phyloP scores from a whole-genome alignment of 2,329 filamentous ascomycete genomes.

The Periconia sp. region DNA sequence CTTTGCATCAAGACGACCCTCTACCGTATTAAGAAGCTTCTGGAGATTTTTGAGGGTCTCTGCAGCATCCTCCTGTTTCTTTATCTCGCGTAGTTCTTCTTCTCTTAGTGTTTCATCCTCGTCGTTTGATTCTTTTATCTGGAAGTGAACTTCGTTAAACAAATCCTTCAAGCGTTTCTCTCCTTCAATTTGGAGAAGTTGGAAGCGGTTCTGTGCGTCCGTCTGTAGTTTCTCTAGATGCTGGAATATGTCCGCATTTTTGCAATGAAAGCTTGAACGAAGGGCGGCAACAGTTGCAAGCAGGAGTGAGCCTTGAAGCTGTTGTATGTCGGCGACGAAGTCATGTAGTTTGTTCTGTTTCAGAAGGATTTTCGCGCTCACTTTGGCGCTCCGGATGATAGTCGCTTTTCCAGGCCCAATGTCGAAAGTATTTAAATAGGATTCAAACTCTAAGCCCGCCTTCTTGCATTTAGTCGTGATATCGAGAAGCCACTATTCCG shows the following conservation, averaged over 20 bases:
- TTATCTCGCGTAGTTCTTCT: too few species aligned
- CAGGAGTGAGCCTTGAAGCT: constrained; percentile 11
- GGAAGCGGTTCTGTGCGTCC: too few species aligned
- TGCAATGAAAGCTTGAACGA: constrained; percentile 5
- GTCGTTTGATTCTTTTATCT: too few species aligned
- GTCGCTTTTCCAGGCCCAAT: not conserved
- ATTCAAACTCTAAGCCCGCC: constrained; percentile 10
- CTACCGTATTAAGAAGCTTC: not conserved
- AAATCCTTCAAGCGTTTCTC: too few species aligned
- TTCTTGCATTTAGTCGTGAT: constrained; percentile 11
- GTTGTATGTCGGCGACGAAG: constrained; percentile 11
- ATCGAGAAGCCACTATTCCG: constrained; percentile 13
- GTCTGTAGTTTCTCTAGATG: too few species aligned
- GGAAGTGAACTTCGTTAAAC: too few species aligned
- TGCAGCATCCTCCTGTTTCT: constrained; percentile 2
- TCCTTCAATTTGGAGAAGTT: too few species aligned
- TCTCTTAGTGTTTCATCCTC: too few species aligned
- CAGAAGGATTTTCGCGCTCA: not conserved
- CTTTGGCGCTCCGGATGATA: too few species aligned
- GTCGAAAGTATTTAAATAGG: constrained; percentile 12
- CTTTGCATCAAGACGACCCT: not conserved
- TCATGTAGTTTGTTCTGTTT: constrained; percentile 12
- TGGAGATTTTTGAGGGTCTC: not conserved
- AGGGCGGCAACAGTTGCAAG: constrained; percentile 13
- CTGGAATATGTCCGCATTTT: constrained; percentile 6